phyloP scores from a whole-genome alignment of 2,329 filamentous ascomycete genomes.

The Trichoderma citrinoviride region DNA sequence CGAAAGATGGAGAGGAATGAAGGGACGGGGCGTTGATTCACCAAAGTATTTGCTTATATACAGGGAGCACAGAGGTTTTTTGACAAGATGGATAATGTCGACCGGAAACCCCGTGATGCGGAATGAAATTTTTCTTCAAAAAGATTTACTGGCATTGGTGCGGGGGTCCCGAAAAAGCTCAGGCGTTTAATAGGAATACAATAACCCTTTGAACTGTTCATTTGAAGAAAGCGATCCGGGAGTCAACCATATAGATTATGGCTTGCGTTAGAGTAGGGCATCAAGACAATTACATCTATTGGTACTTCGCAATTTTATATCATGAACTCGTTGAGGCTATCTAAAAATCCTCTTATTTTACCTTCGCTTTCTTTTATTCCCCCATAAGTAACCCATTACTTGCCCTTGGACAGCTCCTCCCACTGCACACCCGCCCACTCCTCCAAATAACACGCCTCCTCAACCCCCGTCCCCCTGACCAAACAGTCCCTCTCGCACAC shows the following conservation, averaged over 20 bases:
- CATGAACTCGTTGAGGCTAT: neutral
- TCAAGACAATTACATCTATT: no score
- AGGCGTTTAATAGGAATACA: constrained; percentile 37
- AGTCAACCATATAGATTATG: constrained; percentile 33
- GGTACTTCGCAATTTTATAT: constrained; percentile 26
- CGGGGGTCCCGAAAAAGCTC: constrained; percentile 33
- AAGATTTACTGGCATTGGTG: constrained; percentile 29
- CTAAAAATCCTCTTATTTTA: neutral
- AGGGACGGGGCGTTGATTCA: constrained; percentile 22
- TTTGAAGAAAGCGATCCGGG: constrained; percentile 35
- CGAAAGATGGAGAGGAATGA: neutral
- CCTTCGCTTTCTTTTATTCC: neutral
- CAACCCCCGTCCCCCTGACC: constrained; percentile 54
- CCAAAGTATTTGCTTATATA: constrained; percentile 27
- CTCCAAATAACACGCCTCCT: constrained; percentile 75
- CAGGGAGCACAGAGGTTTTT: constrained; percentile 17
- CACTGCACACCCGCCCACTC: constrained; percentile 99
- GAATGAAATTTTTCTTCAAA: constrained; percentile 19
- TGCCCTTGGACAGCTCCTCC: constrained; percentile 66
- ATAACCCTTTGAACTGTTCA: constrained; percentile 27
- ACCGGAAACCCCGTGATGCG: constrained; percentile 31
- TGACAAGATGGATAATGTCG: constrained; percentile 30
- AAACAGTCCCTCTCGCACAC: constrained; percentile 81
- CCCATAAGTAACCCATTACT: constrained; percentile 25
- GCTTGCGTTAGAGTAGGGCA: no score